A percentile compares a stretch with the other conserved stretches of the same genome.
Conservation (phyloP, 2,329 filamentous ascomycete genomes). For the Tothia fuscella region DNA sequence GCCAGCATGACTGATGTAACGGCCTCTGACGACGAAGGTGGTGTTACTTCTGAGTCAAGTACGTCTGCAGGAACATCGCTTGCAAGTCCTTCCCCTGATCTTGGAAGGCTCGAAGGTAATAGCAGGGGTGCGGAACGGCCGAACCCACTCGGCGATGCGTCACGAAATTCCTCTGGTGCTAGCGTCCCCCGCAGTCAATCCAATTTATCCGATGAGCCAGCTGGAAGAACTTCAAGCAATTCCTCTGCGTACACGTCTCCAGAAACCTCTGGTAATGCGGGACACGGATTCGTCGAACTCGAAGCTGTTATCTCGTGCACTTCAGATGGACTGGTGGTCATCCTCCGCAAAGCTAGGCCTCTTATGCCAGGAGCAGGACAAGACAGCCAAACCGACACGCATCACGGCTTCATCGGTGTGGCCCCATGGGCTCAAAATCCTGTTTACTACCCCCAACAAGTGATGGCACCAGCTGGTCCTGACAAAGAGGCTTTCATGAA, state of each 20-base stretch:
- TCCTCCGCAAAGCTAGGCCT: constrained; percentile 62
- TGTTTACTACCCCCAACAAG: constrained; percentile 33
- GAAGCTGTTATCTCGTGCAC: constrained; percentile 89
- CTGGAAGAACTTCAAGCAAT: not conserved
- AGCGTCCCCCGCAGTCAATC: too few species aligned
- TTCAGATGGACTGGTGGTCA: constrained; percentile 75
- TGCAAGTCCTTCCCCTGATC: not conserved
- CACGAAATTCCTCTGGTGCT: constrained; percentile 34
- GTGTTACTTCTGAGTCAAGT: too few species aligned
- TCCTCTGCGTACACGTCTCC: constrained; percentile 5
- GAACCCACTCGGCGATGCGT: too few species aligned
- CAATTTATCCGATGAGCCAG: too few species aligned
- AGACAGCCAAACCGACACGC: constrained; percentile 19
- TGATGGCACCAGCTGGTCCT: constrained; percentile 33
- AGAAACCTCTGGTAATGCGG: constrained; percentile 8
- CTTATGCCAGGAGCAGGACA: constrained; percentile 49
- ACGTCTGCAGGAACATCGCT: constrained; percentile 33
- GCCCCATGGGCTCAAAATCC: constrained; percentile 68
- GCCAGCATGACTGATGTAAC: constrained; percentile 36
- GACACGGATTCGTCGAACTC: constrained; percentile 53
- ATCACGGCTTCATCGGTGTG: constrained; percentile 58
- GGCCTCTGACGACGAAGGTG: constrained; percentile 35
- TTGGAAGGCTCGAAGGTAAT: too few species aligned
- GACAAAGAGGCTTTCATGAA: constrained; percentile 56
- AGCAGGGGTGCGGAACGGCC: too few species aligned